Evolutionary conservation across 345 rosid genomes (phyloP), one percentile per base, ranked within the genome.

Genomic region (Eucalyptus regnans): DNA sequence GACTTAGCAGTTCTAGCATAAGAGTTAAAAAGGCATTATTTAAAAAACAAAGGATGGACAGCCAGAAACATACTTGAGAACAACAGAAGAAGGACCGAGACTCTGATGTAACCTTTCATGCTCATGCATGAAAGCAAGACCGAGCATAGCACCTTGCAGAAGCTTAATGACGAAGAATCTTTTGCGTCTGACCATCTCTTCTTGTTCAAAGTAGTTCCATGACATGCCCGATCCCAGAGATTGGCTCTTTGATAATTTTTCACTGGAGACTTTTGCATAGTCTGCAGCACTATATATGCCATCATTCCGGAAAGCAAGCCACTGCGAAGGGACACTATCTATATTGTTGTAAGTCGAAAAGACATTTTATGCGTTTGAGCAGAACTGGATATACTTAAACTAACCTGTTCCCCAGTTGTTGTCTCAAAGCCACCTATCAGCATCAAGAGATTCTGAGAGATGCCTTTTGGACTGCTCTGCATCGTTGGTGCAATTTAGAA

Each of bases 371-470:
- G 66, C 41, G 18, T 54, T 85, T 48, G 51, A 85, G 33, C 41
- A 50, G 56, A 46, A 85, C 37, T 27, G 56, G 84, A 41, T 6
- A 11, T 41, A 20, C 9, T 76, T 41, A 76, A 86, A 89, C 93
- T 90, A 88, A 96, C 98, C 98, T 97, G 98, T 92, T 97, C 99
- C 88, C 98, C 99, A 54, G 96, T 94, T 91, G 92, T 93, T 62
- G 98, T 96, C 95, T 96, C 99, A 92, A 97, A 97, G 50, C 98
- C 99, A 88, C 99, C 99, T 86, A 96, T 91, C 87, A 97, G 98
- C 76, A 93, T 31, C 71, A 94, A 89, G 31, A 97, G 95, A 94
- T 94, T 96, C 92, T 92, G 93, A 89, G 95, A 94, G 60, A 93
- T 89, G 87, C 92, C 95, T 88, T 91, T 89, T 81, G 95, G 85